Percentiles rank a stretch among this genome's conserved stretches.
These are phyloP conservation scores for Dactylonectria macrodidyma DNA, from an alignment of 2,329 filamentous ascomycete species.

Conservation along the genomic window DNA sequence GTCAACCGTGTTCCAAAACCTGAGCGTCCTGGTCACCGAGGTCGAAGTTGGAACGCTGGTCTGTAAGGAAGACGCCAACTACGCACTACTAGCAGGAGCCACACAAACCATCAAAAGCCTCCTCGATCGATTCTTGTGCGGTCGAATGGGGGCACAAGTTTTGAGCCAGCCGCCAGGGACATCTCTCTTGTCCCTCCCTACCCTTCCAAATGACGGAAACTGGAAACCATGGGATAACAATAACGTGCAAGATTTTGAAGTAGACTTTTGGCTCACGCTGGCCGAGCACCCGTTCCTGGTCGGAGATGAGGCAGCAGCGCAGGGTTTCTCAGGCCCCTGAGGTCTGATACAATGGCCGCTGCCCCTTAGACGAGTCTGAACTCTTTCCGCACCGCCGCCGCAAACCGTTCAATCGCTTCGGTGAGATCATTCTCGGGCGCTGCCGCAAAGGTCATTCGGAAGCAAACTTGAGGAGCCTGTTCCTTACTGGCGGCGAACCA, in stretches of 20 bases:
- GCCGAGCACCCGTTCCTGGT: slow-evolving; percentile 21
- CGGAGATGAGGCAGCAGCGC: slow-evolving; percentile 41
- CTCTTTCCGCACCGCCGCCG: slow-evolving; percentile 3
- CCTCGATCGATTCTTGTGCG: slow-evolving; percentile 55
- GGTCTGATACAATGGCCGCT: no score
- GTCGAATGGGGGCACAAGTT: not conserved
- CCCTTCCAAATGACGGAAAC: not conserved
- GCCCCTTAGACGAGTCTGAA: not conserved
- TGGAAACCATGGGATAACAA: slow-evolving; percentile 19
- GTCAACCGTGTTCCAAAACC: slow-evolving; percentile 34
- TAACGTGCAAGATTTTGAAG: slow-evolving; percentile 17
- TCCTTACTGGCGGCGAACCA: slow-evolving; percentile 21
- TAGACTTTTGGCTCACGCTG: slow-evolving; percentile 18
- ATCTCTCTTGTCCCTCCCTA: not conserved
- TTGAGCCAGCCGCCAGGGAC: not conserved
- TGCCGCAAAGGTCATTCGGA: slow-evolving; percentile 20
- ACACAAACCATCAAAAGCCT: slow-evolving; percentile 35
- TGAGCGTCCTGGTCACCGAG: slow-evolving; percentile 38
- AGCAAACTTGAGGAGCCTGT: not conserved
- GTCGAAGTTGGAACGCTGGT: slow-evolving; percentile 36
- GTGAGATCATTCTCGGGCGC: slow-evolving; percentile 7
- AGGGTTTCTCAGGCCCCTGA: not conserved
- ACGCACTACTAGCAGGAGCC: slow-evolving; percentile 38
- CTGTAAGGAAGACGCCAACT: slow-evolving; percentile 38
- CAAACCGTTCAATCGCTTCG: slow-evolving; percentile 14